phyloP scores from a whole-genome alignment of 352 stramenopile species.

The Aphanomyces cochlioides region DNA sequence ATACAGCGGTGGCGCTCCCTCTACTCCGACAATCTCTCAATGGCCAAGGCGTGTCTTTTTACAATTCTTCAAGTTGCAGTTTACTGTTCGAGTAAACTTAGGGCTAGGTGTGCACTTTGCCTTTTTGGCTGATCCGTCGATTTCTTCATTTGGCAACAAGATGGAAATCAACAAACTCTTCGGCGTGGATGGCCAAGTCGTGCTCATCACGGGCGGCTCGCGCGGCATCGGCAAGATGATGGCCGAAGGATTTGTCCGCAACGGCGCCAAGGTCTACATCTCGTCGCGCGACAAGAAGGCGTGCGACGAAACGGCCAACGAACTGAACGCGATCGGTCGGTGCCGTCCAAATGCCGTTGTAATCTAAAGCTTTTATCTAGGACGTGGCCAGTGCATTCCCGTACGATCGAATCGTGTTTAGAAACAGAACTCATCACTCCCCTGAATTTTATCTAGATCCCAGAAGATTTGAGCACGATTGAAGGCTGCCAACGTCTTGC shows the following conservation, averaged over 20 bases:
- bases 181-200: constrained; percentile 62
- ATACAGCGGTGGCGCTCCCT: too few species aligned
- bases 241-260: constrained; percentile 88
- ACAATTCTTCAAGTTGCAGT: too few species aligned
- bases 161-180: constrained; percentile 54
- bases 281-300: constrained; percentile 79
- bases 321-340: constrained; percentile 49
- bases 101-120: constrained; percentile 1
- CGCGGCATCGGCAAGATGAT: constrained; percentile 96
- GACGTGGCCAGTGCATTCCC: constrained; percentile 56
- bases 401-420: constrained; percentile 28
- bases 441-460: constrained; percentile 36
- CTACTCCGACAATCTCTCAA: too few species aligned
- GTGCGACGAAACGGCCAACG: constrained; percentile 65
- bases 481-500: constrained; percentile 80
- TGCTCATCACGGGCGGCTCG: constrained; percentile 91
- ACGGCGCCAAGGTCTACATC: constrained; percentile 92
- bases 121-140: background rate
- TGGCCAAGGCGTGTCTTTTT: too few species aligned
- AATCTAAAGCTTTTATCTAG: constrained; percentile 17
- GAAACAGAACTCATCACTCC: background rate
- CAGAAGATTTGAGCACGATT: constrained; percentile 73
- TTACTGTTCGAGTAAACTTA: background rate
- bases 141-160: background rate
- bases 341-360: constrained; percentile 5